Base-by-base conservation (phyloP, 805 yeast species). In the Myxozyma vanderwaltii region DNA sequence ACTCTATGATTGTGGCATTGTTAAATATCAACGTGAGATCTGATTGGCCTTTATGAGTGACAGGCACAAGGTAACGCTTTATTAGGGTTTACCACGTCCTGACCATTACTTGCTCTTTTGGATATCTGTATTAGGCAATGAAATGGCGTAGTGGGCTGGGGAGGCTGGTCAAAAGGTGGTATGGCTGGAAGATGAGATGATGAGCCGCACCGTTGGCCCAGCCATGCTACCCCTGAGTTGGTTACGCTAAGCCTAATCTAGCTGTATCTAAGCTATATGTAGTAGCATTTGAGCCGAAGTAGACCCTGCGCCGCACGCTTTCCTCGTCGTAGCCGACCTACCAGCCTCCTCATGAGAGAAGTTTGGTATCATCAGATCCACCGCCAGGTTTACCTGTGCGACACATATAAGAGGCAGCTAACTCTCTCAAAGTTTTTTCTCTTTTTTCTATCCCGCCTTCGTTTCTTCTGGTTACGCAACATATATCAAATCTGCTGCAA, bases 271-370 rank as follows among this genome's bases (percentile, higher is more conserved):
- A 47, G 33, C 52, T 29, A 45, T 19, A 41, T 41, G 7, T 8
- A 29, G 26, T 10, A 41, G 5, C 23, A 3, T 3, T 8, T 41
- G 46, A 41, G 46, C 46, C 52, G 43, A 43, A 36, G 23, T 8
- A 21, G 4, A 21, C 52, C 6, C 41, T 35, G 43, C 33, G 52
- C 52, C 52, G 52, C 51, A 47, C 52, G 26, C 4, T 29, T 15
- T 6, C 40, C 40, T 46, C 39, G 1, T 19, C 50, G 2, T 10
- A 46, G n/a, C 23, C 13, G 8, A 7, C 26, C 43, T n/a, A 5
- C 52, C 52, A 48, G 52, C 52, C 52, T 48, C 52, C 52, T 35
- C 31, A 4, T 38, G 43, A n/a, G 26, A n/a, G 24, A 40, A 40
- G 4, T 40, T 40, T 40, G 45, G 45, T 40, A 21, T 40, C 45